A percentile compares a stretch with the other conserved stretches of the same genome.
Evolutionary conservation across 1,284 basidiomycete genomes (phyloP).

Genomic region (Ceratobasidium sp.): DNA sequence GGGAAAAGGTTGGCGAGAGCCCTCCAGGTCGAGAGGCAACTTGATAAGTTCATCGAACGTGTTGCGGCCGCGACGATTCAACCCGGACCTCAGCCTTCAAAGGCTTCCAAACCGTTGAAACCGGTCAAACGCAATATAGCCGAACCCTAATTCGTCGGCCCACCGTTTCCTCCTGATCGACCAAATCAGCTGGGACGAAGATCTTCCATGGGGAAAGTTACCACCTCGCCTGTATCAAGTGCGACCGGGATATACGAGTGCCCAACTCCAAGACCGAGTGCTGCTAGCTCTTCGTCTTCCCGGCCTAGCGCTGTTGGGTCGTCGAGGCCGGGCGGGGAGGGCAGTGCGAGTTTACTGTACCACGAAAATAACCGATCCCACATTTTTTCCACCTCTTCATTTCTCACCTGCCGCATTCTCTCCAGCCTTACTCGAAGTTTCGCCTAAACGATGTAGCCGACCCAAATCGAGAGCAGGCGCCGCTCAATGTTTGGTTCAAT

Average conservation of each 20-base stretch:
- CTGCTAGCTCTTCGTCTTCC: background rate
- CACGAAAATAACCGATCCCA: background rate
- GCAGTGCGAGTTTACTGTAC: constrained; percentile 1
- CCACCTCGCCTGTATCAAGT: constrained; percentile 18
- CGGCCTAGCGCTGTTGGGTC: background rate
- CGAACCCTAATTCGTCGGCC: background rate
- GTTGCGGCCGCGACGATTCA: background rate
- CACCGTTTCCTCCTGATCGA: constrained; percentile 39
- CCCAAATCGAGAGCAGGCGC: constrained; percentile 35
- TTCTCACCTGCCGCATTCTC: background rate
- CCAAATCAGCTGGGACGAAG: constrained; percentile 40
- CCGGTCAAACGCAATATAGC: background rate
- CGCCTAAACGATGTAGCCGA: constrained; percentile 17
- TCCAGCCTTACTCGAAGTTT: background rate
- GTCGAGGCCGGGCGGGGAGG: background rate
- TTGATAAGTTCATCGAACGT: constrained; percentile 22
- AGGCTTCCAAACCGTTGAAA: background rate
- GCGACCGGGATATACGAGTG: constrained; percentile 7
- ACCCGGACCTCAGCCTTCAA: background rate
- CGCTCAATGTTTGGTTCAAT: constrained; percentile 28
- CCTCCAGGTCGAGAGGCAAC: constrained; percentile 6
- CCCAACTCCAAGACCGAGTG: background rate
- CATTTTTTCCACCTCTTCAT: constrained; percentile 22
- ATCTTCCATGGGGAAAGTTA: constrained; percentile 20
- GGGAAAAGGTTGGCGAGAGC: background rate